Evolutionary conservation across 2,329 filamentous ascomycete species (phyloP).

Genomic region (Cordyceps fumosorosea): DNA sequence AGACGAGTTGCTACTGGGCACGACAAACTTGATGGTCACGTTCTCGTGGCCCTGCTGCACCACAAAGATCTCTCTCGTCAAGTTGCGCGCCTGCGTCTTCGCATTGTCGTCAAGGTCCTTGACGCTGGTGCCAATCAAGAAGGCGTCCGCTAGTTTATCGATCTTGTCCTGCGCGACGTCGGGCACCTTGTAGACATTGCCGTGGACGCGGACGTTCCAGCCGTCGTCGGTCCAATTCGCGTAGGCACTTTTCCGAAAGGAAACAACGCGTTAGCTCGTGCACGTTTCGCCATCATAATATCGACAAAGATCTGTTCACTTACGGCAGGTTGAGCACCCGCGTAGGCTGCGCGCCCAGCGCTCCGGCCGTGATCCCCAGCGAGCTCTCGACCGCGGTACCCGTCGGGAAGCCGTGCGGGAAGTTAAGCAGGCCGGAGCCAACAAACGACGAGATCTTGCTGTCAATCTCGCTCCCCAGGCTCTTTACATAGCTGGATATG

Average conservation of each 20-base stretch:
- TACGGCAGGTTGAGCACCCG: slow-evolving; percentile 64
- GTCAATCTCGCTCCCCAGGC: slow-evolving; percentile 45
- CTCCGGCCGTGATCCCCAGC: slow-evolving; percentile 50
- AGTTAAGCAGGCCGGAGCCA: slow-evolving; percentile 58
- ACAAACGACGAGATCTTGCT: slow-evolving; percentile 53
- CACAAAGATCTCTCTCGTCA: slow-evolving; percentile 68
- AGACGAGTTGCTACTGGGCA: slow-evolving; percentile 14
- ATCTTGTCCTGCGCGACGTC: slow-evolving; percentile 58
- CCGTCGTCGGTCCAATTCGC: slow-evolving; percentile 74
- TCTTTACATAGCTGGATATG: slow-evolving; percentile 43
- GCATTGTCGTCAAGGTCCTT: slow-evolving; percentile 50
- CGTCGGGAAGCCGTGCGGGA: slow-evolving; percentile 53
- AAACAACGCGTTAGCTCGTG: background rate
- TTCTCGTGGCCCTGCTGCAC: slow-evolving; percentile 60
- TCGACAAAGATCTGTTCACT: slow-evolving; percentile 17
- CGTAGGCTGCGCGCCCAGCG: slow-evolving; percentile 58
- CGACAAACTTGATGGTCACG: slow-evolving; percentile 53
- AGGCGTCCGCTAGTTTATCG: slow-evolving; percentile 57
- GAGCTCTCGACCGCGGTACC: slow-evolving; percentile 54
- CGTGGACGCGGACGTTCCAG: slow-evolving; percentile 71
- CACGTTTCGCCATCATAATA: background rate
- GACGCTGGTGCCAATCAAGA: slow-evolving; percentile 52
- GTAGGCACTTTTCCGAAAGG: slow-evolving; percentile 40
- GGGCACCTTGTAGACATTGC: slow-evolving; percentile 76
- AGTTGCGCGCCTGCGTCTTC: slow-evolving; percentile 62